These are phyloP conservation scores for Penicillium rolfsii DNA, from an alignment of 2,329 filamentous ascomycete genomes.

Conservation along the genomic window DNA sequence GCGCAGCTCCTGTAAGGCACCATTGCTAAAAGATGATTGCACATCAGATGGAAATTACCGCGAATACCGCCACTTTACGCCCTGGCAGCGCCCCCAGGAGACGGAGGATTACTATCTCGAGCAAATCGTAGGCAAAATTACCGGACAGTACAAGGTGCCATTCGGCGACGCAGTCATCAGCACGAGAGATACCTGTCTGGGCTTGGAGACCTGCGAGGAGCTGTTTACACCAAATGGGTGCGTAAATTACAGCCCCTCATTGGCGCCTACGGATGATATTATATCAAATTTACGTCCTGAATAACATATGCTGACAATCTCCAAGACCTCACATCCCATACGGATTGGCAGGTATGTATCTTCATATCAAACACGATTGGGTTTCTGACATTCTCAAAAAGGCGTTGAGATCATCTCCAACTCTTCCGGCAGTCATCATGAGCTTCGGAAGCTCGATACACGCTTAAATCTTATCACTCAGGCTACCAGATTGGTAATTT, in stretches of 20 bases:
- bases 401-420: slow-evolving; percentile 76
- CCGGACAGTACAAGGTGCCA: slow-evolving; percentile 59
- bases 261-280: neutral
- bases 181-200: slow-evolving; percentile 65
- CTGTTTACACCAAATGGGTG: slow-evolving; percentile 61
- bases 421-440: slow-evolving; percentile 68
- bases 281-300: too few relatives aligned
- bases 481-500: slow-evolving; percentile 55
- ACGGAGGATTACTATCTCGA: slow-evolving; percentile 69
- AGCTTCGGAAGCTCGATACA: slow-evolving; percentile 67
- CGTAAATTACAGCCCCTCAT: neutral
- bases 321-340: slow-evolving; percentile 59
- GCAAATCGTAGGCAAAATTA: slow-evolving; percentile 60
- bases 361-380: too few relatives aligned
- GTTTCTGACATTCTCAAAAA: slow-evolving; percentile 37
- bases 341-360: slow-evolving; percentile 52
- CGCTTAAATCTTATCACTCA: slow-evolving; percentile 67
- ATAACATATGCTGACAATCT: neutral
- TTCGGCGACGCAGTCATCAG: slow-evolving; percentile 71
- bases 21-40: neutral
- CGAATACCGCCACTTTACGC: slow-evolving; percentile 65
- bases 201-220: slow-evolving; percentile 70
- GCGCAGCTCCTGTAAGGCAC: neutral
- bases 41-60: slow-evolving; percentile 63
- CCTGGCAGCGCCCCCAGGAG: slow-evolving; percentile 61